Evolutionary conservation across 768 basidiomycete species (phyloP).

Genomic region (Podaxis pistillaris): DNA sequence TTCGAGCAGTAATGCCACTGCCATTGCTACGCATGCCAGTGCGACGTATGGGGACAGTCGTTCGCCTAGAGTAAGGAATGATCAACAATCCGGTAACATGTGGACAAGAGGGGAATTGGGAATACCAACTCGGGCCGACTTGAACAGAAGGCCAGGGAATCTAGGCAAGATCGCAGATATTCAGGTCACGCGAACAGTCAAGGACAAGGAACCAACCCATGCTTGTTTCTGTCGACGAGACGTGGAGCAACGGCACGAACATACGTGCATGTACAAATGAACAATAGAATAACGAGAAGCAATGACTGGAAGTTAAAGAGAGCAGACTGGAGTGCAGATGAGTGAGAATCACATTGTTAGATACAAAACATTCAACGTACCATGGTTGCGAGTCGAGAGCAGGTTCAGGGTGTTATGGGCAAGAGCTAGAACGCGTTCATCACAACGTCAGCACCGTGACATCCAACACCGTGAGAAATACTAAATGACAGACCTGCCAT

Average conservation of each 20-base stretch:
- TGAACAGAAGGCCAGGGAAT: conserved; percentile 91
- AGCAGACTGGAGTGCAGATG: conserved; percentile 56
- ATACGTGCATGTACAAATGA: conserved; percentile 98
- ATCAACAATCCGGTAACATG: not conserved
- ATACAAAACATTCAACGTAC: not conserved
- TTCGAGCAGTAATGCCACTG: conserved; percentile 57
- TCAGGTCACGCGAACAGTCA: not conserved
- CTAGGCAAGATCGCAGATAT: conserved; percentile 37
- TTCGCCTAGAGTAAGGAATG: conserved; percentile 59
- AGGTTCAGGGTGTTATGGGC: not conserved
- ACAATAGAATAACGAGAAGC: conserved; percentile 86
- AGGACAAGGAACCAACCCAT: conserved; percentile 64
- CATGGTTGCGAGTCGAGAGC: conserved; percentile 1
- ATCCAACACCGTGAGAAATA: conserved; percentile 8
- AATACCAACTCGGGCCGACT: conserved; percentile 90
- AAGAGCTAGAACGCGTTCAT: not conserved
- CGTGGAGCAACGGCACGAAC: conserved; percentile 87
- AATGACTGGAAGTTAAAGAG: conserved; percentile 98
- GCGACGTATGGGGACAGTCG: conserved; percentile 95
- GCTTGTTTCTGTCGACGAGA: conserved; percentile 89
- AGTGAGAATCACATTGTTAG: not conserved
- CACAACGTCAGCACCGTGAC: conserved; percentile 10
- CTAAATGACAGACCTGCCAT: not conserved
- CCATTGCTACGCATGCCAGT: conserved; percentile 92
- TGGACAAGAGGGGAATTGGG: conserved; percentile 19